Conservation (phyloP, 495 filamentous ascomycete species). For the Cenococcum geophilum region DNA sequence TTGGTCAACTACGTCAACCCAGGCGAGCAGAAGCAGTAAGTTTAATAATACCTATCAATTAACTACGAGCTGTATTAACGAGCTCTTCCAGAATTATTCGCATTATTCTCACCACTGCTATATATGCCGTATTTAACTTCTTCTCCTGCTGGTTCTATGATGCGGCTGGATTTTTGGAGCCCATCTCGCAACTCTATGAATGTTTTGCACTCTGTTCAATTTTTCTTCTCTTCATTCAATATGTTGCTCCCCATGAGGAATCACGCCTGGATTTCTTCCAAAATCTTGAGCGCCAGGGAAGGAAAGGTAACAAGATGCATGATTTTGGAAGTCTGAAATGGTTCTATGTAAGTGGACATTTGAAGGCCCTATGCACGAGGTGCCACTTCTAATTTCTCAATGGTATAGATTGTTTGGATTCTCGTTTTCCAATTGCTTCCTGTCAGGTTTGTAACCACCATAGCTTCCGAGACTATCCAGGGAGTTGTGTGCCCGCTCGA, state of each 20-base stretch:
- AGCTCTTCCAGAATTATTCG: constrained; percentile 4
- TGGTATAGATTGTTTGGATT: constrained; percentile 12
- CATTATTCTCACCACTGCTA: constrained; percentile 11
- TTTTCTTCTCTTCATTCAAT: constrained; percentile 15
- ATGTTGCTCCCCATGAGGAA: constrained; percentile 11
- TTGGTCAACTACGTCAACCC: constrained; percentile 14
- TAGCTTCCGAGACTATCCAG: constrained; percentile 4
- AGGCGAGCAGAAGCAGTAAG: constrained; percentile 12
- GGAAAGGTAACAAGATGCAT: constrained; percentile 1
- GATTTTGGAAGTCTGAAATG: constrained; percentile 14
- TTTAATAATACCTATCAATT: neutral
- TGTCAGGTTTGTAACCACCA: constrained; percentile 8
- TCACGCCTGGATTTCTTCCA: constrained; percentile 9
- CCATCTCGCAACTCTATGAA: constrained; percentile 12
- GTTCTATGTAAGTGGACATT: constrained; percentile 14
- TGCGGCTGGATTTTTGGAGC: constrained; percentile 9
- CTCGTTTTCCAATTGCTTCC: constrained; percentile 15
- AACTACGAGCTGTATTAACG: neutral
- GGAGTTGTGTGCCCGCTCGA: constrained; percentile 13
- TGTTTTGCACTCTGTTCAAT: constrained; percentile 12
- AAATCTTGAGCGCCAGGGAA: constrained; percentile 4
- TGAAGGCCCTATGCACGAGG: neutral
- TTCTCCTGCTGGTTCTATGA: constrained; percentile 12
- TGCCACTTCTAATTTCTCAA: neutral
- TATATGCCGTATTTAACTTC: constrained; percentile 18